Evolutionary conservation across 768 basidiomycete species (phyloP), one percentile per base, ranked within the genome.

Genomic region (Pulveroboletus sp.): DNA sequence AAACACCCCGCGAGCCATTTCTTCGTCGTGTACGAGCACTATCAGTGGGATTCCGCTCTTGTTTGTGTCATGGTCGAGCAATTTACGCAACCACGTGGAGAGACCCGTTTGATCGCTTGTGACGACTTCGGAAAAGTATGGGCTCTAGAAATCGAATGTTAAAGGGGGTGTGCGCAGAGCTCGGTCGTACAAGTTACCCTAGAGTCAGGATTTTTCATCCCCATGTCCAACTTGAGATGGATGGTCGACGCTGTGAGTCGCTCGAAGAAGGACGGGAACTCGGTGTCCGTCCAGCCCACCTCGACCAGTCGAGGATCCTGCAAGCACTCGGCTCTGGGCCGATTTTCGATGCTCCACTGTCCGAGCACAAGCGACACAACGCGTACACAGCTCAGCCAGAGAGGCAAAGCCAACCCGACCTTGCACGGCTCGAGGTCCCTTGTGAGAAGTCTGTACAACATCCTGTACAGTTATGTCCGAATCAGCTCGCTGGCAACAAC

Each of bases 1-100:
- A 21, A 21, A 21, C 21, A 73, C 63, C n/a, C 66, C 67, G 6
- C 64, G 56, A 0, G 76, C 69, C 53, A 72, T 60, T 36, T 69
- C 60, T 50, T 73, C 68, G 26, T 76, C 67, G 38, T 76, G 69
- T 3, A 81, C 76, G 8, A 83, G 69, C 5, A 83, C 60, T 24
- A 83, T 56, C 43, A 73, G 58, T 0, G 79, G 78, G 3, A 53
- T 36, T 17, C 55, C 58, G 11, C 48, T 58, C 51, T 54, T 49
- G 32, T 51, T 44, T 1, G 48, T 41, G 31, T 62, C 58, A 10
- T 61, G 58, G 8, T 17, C 24, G n/a, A 73, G 56, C 11, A 69
- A 27, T 21, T 21, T 21, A 21, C 62, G 59, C 46, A 61, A 36
- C 1, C 57, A 58, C 14, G 39, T 10, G 24, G 56, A 41, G 8